phyloP scores from a whole-genome alignment of 441 rosid species.

The Mallotus japonicus region DNA sequence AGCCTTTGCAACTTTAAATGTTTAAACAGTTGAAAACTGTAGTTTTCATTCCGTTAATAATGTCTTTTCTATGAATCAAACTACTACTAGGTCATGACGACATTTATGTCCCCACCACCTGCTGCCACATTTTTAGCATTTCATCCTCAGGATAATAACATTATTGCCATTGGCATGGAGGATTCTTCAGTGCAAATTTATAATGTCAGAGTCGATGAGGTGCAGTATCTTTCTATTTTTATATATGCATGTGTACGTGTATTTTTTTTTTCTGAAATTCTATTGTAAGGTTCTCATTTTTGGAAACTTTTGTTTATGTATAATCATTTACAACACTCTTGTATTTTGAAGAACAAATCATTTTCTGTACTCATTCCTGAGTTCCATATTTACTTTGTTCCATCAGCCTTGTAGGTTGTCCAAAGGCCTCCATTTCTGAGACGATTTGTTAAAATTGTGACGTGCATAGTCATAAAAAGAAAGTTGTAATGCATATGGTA shows the following conservation, averaged over 20 bases:
- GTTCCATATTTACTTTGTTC: too few species aligned
- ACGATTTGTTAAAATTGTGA: neutral
- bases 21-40: neutral
- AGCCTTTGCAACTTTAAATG: constrained; percentile 16
- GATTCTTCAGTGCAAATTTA: constrained; percentile 78
- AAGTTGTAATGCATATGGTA: neutral
- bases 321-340: neutral
- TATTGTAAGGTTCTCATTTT: neutral
- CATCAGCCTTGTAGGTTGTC: neutral
- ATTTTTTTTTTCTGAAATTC: neutral
- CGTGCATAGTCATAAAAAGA: neutral
- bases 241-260: neutral
- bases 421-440: neutral
- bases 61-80: neutral
- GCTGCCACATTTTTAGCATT: constrained; percentile 80
- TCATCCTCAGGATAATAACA: constrained; percentile 86
- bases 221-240: constrained; percentile 24
- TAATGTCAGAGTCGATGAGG: constrained; percentile 89
- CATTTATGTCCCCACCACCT: constrained; percentile 83
- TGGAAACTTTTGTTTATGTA: neutral
- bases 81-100: constrained; percentile 66
- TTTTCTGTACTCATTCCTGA: too few species aligned
- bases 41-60: neutral
- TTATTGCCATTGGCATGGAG: constrained; percentile 88
- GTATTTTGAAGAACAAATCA: too few species aligned